Conservation (phyloP, 805 yeast genomes). For the Kluyveromyces starmeri region DNA sequence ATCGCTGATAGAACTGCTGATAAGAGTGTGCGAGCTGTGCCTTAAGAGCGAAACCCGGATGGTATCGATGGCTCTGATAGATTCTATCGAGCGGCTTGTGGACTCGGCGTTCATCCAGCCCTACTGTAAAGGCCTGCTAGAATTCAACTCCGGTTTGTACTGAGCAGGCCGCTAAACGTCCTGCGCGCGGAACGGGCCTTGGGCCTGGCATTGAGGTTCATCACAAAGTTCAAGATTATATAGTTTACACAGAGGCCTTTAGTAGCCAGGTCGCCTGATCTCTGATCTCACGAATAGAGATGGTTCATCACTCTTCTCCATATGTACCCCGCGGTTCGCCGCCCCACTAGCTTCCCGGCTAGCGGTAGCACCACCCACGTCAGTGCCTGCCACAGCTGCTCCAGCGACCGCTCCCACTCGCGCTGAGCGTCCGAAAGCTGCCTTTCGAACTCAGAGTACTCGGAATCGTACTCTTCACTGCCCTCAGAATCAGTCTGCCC, state of each 20-base stretch:
- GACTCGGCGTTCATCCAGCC: background rate
- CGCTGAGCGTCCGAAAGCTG: constrained; percentile 43
- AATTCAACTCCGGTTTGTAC: too few relatives aligned
- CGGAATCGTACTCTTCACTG: constrained; percentile 10
- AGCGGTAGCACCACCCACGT: constrained; percentile 56
- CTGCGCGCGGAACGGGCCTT: too few relatives aligned
- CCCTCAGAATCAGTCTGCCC: constrained; percentile 4
- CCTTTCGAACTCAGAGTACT: constrained; percentile 15
- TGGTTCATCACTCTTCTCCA: constrained; percentile 22
- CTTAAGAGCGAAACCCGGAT: background rate
- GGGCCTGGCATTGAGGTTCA: too few relatives aligned
- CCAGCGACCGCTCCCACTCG: constrained; percentile 66
- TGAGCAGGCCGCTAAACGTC: too few relatives aligned
- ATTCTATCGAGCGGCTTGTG: constrained; percentile 3
- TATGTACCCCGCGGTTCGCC: constrained; percentile 41
- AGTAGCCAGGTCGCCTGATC: too few relatives aligned
- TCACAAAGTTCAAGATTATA: too few relatives aligned
- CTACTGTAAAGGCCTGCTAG: constrained; percentile 1
- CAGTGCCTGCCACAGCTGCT: constrained; percentile 49
- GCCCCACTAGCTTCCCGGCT: constrained; percentile 58
- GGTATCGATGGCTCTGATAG: background rate
- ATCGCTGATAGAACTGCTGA: constrained; percentile 8
- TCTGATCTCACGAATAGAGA: constrained; percentile 1
- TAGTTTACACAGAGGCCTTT: too few relatives aligned
- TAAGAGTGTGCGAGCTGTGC: constrained; percentile 7